Evolutionary conservation across 73 alveolate genomes (phyloP).

Genomic region (Paramecium sexaurelia): DNA sequence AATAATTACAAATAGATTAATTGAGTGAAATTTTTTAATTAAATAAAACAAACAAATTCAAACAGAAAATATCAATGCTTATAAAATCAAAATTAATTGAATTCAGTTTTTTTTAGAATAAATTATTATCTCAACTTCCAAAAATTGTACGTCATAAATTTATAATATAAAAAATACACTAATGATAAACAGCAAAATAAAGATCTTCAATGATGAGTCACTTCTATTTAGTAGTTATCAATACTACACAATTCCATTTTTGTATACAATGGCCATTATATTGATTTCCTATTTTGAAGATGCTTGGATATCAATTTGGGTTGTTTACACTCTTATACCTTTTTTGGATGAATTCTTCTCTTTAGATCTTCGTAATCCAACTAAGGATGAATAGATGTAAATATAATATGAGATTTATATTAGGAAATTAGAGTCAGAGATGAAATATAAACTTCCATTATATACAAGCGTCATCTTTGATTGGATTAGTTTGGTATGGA

Average conservation of each 20-base stretch:
- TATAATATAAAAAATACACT: background rate
- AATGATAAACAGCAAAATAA: background rate
- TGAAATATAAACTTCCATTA: constrained; percentile 67
- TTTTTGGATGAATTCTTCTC: constrained; percentile 63
- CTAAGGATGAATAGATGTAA: constrained; percentile 67
- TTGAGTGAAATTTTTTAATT: background rate
- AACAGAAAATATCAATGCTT: too few species aligned
- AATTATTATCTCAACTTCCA: background rate
- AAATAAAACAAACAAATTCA: too few species aligned
- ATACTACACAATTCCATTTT: constrained; percentile 54
- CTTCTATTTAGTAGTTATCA: constrained; percentile 41
- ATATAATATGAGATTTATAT: background rate
- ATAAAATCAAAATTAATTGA: too few species aligned
- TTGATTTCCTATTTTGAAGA: constrained; percentile 12
- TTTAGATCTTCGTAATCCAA: constrained; percentile 69
- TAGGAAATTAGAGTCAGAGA: constrained; percentile 45
- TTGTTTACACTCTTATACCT: constrained; percentile 70
- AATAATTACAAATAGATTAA: background rate
- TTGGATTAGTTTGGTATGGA: constrained; percentile 46
- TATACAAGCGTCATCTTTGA: constrained; percentile 67
- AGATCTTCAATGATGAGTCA: constrained; percentile 1
- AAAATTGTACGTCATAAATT: background rate
- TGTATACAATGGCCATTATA: background rate
- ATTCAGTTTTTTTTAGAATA: background rate
- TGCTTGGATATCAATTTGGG: constrained; percentile 64